These are phyloP conservation scores for Jamesozyma gamospora DNA, from an alignment of 805 yeast genomes.

Conservation along the genomic window DNA sequence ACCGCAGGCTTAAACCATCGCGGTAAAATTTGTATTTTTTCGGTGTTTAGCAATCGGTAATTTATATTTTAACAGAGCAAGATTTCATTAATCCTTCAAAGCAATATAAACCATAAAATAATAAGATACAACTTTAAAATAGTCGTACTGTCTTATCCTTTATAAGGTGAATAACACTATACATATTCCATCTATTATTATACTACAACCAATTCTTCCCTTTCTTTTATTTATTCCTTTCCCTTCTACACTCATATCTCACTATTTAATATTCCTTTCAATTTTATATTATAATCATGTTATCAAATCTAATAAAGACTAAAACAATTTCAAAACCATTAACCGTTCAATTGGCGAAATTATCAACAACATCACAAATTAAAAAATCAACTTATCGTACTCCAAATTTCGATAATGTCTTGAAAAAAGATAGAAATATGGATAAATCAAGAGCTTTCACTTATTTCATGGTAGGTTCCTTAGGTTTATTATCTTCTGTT, in stretches of 20 bases:
- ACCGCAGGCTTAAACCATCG: no score
- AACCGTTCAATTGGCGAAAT: constrained; percentile 10
- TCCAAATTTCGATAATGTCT: constrained; percentile 78
- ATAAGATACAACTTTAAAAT: no score
- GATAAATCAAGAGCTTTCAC: constrained; percentile 79
- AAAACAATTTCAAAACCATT: constrained; percentile 3
- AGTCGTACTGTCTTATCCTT: no score
- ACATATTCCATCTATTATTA: no score
- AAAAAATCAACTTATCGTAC: constrained; percentile 75
- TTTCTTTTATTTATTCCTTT: not conserved
- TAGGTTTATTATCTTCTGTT: constrained; percentile 83
- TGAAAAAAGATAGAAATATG: constrained; percentile 58
- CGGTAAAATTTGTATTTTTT: no score
- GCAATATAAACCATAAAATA: no score
- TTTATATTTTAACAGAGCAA: no score
- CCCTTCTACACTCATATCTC: no score
- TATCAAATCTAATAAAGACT: constrained; percentile 3
- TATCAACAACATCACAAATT: constrained; percentile 19
- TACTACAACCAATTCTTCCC: no score
- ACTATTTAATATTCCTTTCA: not conserved
- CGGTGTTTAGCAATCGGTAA: no score
- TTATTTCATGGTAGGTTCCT: constrained; percentile 95
- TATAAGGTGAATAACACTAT: no score
- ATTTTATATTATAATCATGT: constrained; percentile 1
- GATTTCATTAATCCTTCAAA: no score